Base-by-base conservation (phyloP, 345 rosid species). In the Cardamine chenopodiifolia region DNA sequence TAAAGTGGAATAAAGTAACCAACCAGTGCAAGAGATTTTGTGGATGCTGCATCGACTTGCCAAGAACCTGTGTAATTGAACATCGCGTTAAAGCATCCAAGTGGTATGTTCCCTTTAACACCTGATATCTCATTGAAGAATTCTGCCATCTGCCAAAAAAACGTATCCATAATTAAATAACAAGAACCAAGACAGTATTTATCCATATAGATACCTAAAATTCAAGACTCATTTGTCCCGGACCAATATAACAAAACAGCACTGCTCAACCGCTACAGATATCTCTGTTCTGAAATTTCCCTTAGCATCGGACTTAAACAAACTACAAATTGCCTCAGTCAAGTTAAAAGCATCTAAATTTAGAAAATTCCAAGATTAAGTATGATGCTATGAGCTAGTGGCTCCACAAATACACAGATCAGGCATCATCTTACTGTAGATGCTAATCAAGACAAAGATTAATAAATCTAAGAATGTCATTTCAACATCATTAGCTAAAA, bases 31-130 rank as follows among this genome's bases (percentile, higher is more conserved):
- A 95, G 97, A 63, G 96, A 91, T 76, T 95, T 95, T 39, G 99
- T 95, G 45, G 92, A 89, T 25, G 97, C 93, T 48, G 96, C 97
- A 84, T 95, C 99, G 34, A 81, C 89, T 89, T 85, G 87, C 96
- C 97, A 83, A 61, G 93, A 86, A 53, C 99, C 97, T 12, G 97
- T 95, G 83, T 90, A 95, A 73, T 92, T 95, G 83, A 95, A 95
- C 97, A 92, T 90, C 7, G 96, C 81, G 83, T 95, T 92, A 73
- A 95, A 95, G 87, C 97, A 86, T 83, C 99, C 99, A 0, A 92
- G 96, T 8, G 97, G 97, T 78, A 88, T 85, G 37, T 60, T 60
- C 71, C 90, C 97, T n/a, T 85, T 73, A 56, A 95, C 86, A 74
- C 91, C 92, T 48, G 93, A 85, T 73, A 70, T 83, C 77, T 86